A percentile compares a stretch with the other conserved stretches of the same genome.
phyloP scores from a whole-genome alignment of 495 filamentous ascomycete genomes.

The Evernia prunastri region DNA sequence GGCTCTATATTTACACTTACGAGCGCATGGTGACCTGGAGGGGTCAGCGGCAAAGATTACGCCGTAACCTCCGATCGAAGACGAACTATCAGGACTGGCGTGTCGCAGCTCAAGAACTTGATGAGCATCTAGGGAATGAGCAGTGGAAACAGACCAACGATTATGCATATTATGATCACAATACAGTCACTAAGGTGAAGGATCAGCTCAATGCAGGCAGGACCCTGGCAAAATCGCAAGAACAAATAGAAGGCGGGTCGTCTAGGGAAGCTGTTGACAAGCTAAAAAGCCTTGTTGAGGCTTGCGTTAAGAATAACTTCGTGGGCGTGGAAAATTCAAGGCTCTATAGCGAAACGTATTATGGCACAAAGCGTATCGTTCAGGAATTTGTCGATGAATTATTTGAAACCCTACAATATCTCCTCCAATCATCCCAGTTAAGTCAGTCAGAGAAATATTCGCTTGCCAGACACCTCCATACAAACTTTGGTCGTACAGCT shows the following conservation, averaged over 20 bases:
- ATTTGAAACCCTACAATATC: conserved; percentile 52
- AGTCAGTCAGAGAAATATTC: conserved; percentile 65
- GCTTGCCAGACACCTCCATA: conserved; percentile 81
- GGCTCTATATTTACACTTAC: conserved; percentile 82
- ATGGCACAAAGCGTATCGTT: conserved; percentile 86
- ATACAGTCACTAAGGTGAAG: conserved; percentile 68
- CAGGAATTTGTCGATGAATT: conserved; percentile 83
- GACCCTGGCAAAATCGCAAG: conserved; percentile 50
- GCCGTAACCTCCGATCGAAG: conserved; percentile 61
- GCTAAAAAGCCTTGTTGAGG: conserved; percentile 68
- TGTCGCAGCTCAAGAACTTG: conserved; percentile 65
- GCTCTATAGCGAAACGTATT: conserved; percentile 92
- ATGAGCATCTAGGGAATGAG: conserved; percentile 74
- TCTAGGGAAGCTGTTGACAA: conserved; percentile 55
- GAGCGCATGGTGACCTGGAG: conserved; percentile 58
- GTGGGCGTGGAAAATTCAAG: conserved; percentile 90
- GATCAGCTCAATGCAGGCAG: conserved; percentile 62
- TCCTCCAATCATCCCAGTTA: conserved; percentile 60
- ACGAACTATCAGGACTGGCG: conserved; percentile 79
- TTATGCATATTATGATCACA: conserved; percentile 90
- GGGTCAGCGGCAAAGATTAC: conserved; percentile 62
- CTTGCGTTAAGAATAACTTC: conserved; percentile 95
- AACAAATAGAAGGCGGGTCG: conserved; percentile 30
- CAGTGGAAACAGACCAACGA: conserved; percentile 81
- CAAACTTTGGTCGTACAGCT: conserved; percentile 88